phyloP scores from a whole-genome alignment of 305 asterid genomes.

The Fraxinus paxiana region DNA sequence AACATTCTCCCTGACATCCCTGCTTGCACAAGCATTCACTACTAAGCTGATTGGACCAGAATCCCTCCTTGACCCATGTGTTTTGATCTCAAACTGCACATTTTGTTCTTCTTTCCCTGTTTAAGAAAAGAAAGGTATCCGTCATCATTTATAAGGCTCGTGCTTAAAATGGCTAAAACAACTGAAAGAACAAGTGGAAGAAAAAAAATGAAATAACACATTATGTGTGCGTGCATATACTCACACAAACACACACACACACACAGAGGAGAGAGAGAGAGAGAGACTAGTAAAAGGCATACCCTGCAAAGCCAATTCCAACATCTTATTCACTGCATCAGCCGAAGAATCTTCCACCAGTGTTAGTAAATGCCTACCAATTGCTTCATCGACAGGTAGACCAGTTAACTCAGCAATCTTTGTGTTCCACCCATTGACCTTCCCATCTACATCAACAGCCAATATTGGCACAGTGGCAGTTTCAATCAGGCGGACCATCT shows the following conservation, averaged over 20 bases:
- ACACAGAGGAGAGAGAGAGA: neutral
- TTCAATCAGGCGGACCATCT: constrained; percentile 89
- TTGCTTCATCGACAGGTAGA: constrained; percentile 67
- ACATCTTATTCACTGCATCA: constrained; percentile 66
- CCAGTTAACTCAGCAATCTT: constrained; percentile 78
- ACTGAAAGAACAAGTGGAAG: neutral
- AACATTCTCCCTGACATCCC: constrained; percentile 68
- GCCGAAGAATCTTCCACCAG: constrained; percentile 91
- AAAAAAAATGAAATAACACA: neutral
- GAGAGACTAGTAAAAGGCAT: constrained; percentile 13
- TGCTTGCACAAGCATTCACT: constrained; percentile 88
- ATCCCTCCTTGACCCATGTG: constrained; percentile 50
- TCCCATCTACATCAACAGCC: constrained; percentile 81
- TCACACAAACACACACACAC: too few relatives aligned
- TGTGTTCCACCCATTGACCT: constrained; percentile 87
- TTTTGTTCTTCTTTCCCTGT: constrained; percentile 83
- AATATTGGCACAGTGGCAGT: constrained; percentile 90
- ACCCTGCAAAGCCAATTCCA: constrained; percentile 73
- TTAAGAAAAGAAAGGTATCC: neutral
- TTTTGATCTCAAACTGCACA: constrained; percentile 80
- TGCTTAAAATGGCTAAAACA: neutral
- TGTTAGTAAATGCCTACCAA: constrained; percentile 61
- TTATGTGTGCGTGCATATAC: neutral
- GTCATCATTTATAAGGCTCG: neutral
- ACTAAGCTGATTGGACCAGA: constrained; percentile 67